Conservation (phyloP, 495 filamentous ascomycete species). For the Aspergillus heteromorphus region DNA sequence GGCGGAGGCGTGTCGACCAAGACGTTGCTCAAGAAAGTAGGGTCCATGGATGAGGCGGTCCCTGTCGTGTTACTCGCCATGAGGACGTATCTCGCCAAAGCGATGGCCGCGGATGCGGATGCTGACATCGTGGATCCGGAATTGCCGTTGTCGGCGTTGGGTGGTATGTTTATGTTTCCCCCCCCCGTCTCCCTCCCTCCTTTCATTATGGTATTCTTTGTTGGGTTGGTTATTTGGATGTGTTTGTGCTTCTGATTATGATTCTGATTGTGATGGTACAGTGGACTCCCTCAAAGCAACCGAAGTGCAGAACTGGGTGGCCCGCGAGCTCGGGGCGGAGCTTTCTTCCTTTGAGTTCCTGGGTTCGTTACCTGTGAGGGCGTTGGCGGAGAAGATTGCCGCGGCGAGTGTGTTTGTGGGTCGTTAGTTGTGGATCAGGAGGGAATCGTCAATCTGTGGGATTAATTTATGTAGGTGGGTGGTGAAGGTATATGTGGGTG, state of each 20-base stretch:
- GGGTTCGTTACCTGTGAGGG: constrained; percentile 19
- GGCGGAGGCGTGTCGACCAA: constrained; percentile 5
- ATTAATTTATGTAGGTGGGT: too few relatives aligned
- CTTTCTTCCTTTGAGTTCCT: constrained; percentile 25
- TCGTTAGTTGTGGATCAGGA: too few relatives aligned
- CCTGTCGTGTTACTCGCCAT: constrained; percentile 15
- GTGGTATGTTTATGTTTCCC: constrained; percentile 12
- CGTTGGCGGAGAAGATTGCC: constrained; percentile 19
- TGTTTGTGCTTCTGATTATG: neutral
- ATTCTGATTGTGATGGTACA: constrained; percentile 5
- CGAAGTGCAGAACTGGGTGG: constrained; percentile 36
- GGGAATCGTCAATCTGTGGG: too few relatives aligned
- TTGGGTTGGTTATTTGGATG: too few relatives aligned
- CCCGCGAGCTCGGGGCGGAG: constrained; percentile 20
- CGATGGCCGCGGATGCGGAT: constrained; percentile 22
- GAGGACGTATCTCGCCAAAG: constrained; percentile 19
- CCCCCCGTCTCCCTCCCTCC: too few relatives aligned
- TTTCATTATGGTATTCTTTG: too few relatives aligned
- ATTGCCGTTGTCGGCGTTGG: constrained; percentile 21
- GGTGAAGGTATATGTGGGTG: too few relatives aligned
- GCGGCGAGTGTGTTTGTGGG: constrained; percentile 18
- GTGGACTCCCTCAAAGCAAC: constrained; percentile 37
- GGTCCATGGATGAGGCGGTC: constrained; percentile 8
- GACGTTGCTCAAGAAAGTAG: constrained; percentile 13
- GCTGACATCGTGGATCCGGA: constrained; percentile 22